phyloP scores from a whole-genome alignment of 75 land plant species.

The Sequoia sempervirens region DNA sequence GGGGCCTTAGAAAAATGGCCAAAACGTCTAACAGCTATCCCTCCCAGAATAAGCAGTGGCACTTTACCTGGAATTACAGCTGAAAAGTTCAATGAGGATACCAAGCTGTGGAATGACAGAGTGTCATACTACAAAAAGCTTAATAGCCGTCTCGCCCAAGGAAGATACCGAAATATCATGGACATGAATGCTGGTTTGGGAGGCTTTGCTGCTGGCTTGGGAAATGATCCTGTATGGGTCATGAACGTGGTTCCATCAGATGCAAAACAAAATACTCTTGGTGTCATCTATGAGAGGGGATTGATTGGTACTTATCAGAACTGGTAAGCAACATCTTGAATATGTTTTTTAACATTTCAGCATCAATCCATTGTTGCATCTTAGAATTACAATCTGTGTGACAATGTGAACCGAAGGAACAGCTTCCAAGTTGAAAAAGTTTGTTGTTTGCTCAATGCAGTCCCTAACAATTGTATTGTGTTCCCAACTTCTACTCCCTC shows the following conservation, averaged over 20 bases:
- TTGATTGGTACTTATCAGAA: conserved; percentile 88
- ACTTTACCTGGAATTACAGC: conserved; percentile 31
- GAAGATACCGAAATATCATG: conserved; percentile 47
- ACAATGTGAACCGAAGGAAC: neutral
- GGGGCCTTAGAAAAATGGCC: conserved; percentile 56
- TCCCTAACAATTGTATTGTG: neutral
- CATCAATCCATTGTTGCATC: neutral
- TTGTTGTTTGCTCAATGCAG: neutral
- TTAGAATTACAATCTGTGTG: neutral
- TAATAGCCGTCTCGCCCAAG: conserved; percentile 19
- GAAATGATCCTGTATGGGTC: conserved; percentile 75
- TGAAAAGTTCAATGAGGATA: conserved; percentile 37
- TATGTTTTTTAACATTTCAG: neutral
- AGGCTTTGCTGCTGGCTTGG: conserved; percentile 46
- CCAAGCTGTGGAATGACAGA: conserved; percentile 33
- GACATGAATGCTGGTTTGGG: conserved; percentile 47
- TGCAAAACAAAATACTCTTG: conserved; percentile 60
- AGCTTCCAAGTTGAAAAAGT: neutral
- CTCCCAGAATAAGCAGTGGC: conserved; percentile 59
- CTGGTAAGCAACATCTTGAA: conserved; percentile 25
- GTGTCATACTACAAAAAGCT: conserved; percentile 29
- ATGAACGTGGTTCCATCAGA: conserved; percentile 88
- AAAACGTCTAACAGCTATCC: conserved; percentile 36
- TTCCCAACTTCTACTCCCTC: neutral
- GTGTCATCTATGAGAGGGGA: conserved; percentile 80